Evolutionary conservation across 495 filamentous ascomycete species (phyloP), one percentile per base, ranked within the genome.

Genomic region (Bacidia rubella): DNA sequence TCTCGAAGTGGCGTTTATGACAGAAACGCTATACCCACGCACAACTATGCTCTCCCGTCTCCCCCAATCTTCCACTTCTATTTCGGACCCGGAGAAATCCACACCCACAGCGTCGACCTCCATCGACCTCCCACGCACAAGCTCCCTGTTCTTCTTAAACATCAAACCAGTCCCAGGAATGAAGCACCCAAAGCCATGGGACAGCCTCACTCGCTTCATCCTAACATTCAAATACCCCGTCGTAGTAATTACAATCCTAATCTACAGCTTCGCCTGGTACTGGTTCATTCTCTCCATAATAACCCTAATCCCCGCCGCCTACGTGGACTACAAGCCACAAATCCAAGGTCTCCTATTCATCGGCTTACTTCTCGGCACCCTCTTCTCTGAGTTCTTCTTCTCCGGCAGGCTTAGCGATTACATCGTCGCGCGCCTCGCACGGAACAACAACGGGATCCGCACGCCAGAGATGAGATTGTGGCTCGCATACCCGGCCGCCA

Each of bases 281-380:
- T 81, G 78, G 78, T 82, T 77, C 77, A 62, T 83, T 11, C 56
- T 81, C 5, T 78, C 75, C 0, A 66, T 82, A 11, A 75, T 82
- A 21, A 81, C 79, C 2, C 70, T 78, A 66, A 63, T 80, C 7
- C 79, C 79, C 0, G 67, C 69, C 19, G 79, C 78, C n/a, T 83
- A 83, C 54, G 58, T 61, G 25, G 49, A 60, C 10, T 78, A 75
- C 51, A 58, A 61, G 0, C 73, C 76, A 3, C 62, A 79, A 12
- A 74, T 76, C 24, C 78, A 82, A 56, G 78, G 79, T 2, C 62
- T 83, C 0, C 58, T 81, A 7, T 82, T 76, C 53, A 46, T 79
- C 9, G 78, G 78, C 2, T 62, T 83, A 2, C 68, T 80, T 22
- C 57, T 83, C 3, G 78, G 79, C 0, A 79, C 76, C 0, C 38